Evolutionary conservation across 805 yeast genomes (phyloP).

Genomic region (Blastobotrys attinorum): DNA sequence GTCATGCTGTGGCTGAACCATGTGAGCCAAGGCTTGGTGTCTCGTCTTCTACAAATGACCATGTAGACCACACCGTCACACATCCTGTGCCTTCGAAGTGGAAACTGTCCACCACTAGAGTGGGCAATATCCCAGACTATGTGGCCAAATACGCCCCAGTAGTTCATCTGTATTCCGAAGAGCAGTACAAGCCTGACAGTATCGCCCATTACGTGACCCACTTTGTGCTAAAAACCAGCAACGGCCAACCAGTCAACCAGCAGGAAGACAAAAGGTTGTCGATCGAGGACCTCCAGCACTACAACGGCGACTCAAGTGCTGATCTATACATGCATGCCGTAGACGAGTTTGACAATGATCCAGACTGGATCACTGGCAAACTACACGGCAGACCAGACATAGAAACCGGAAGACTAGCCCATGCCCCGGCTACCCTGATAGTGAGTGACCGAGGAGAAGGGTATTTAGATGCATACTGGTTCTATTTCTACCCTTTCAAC

Average conservation of each 20-base stretch:
- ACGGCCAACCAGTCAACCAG: slow-evolving; percentile 37
- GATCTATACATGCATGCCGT: slow-evolving; percentile 55
- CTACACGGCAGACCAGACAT: slow-evolving; percentile 54
- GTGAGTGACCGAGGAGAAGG: slow-evolving; percentile 92
- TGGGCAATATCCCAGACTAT: slow-evolving; percentile 25
- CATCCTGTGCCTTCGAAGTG: too few relatives aligned
- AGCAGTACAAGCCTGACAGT: slow-evolving; percentile 77
- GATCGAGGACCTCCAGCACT: slow-evolving; percentile 25
- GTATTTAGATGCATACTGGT: slow-evolving; percentile 95
- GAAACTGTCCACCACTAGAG: too few relatives aligned
- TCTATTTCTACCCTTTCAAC: slow-evolving; percentile 88
- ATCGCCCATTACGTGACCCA: slow-evolving; percentile 59
- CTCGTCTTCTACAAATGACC: too few relatives aligned
- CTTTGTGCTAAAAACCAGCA: slow-evolving; percentile 48
- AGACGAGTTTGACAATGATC: slow-evolving; percentile 61
- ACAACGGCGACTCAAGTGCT: slow-evolving; percentile 1
- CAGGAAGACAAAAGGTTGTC: neutral
- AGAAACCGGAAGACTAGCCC: slow-evolving; percentile 57
- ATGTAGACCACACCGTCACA: too few relatives aligned
- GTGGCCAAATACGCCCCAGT: slow-evolving; percentile 44
- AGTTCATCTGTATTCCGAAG: slow-evolving; percentile 85
- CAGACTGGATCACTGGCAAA: slow-evolving; percentile 79
- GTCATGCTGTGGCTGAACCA: too few relatives aligned
- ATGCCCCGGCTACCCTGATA: slow-evolving; percentile 75
- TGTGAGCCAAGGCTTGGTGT: too few relatives aligned